Percentiles rank a stretch among this genome's conserved stretches.
Conservation (phyloP, 306 rosid genomes). For the Mimosa pudica region DNA sequence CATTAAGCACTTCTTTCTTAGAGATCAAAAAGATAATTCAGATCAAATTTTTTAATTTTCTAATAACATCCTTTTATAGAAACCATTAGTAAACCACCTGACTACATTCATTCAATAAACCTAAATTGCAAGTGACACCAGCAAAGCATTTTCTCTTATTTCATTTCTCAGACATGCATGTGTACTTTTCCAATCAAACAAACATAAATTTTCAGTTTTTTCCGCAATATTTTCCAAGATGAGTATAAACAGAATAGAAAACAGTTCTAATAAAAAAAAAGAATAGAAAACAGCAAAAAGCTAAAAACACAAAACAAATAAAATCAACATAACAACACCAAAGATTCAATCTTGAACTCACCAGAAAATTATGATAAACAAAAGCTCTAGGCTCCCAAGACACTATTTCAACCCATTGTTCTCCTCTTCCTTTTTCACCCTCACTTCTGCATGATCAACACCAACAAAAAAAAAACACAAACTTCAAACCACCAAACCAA, state of each 20-base stretch:
- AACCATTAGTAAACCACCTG: background rate
- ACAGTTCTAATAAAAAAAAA: too few relatives aligned
- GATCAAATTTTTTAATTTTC: background rate
- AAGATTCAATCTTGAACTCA: slow-evolving; percentile 25
- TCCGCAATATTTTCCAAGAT: too few relatives aligned
- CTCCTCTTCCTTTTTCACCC: slow-evolving; percentile 54
- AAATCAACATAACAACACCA: background rate
- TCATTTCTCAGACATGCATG: background rate
- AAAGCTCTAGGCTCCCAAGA: slow-evolving; percentile 98
- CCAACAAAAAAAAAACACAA: background rate
- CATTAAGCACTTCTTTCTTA: background rate
- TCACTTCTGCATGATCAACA: slow-evolving; percentile 30
- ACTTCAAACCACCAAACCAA: slow-evolving; percentile 16
- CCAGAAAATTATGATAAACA: slow-evolving; percentile 87
- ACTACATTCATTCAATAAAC: background rate
- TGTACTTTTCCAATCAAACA: background rate
- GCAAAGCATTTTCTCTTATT: background rate
- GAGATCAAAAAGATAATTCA: slow-evolving; percentile 4
- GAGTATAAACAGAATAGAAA: background rate
- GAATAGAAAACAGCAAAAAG: background rate
- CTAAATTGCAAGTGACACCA: background rate
- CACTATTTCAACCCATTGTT: slow-evolving; percentile 74
- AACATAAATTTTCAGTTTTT: background rate
- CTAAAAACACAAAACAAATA: background rate
- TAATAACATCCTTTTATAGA: background rate